Conservation (phyloP, 2,329 filamentous ascomycete genomes). For the Alternaria brassicicola region DNA sequence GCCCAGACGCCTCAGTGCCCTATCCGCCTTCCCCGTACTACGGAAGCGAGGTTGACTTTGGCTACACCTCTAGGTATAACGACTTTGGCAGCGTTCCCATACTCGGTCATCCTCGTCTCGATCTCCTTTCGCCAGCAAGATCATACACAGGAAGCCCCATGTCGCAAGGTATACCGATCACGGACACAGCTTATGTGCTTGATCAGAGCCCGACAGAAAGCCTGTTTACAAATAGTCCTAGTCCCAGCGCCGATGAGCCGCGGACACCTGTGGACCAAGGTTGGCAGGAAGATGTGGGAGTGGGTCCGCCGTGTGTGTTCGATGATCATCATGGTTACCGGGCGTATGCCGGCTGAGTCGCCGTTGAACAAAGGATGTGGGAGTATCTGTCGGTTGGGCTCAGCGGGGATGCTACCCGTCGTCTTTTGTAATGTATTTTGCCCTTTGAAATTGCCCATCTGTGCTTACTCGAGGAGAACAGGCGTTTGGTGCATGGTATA, state of each 20-base stretch:
- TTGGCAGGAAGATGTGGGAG: constrained; percentile 22
- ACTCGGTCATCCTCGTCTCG: not conserved
- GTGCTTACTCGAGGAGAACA: not conserved
- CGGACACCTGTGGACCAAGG: constrained; percentile 23
- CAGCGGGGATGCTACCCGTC: not conserved
- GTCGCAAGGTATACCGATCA: constrained; percentile 4
- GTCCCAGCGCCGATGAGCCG: constrained; percentile 27
- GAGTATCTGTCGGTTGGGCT: not conserved
- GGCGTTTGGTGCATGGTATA: not conserved
- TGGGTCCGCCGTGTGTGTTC: constrained; percentile 9
- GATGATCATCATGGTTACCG: constrained; percentile 14
- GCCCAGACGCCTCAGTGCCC: constrained; percentile 9
- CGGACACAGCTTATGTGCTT: constrained; percentile 26
- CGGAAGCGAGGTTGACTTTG: constrained; percentile 29
- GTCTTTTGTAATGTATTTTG: not conserved
- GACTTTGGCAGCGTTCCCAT: constrained; percentile 5
- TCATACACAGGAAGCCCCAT: constrained; percentile 18
- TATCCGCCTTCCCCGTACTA: constrained; percentile 29
- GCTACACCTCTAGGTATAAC: constrained; percentile 2
- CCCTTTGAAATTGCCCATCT: not conserved
- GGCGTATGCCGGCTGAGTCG: constrained; percentile 10
- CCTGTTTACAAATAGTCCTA: constrained; percentile 31
- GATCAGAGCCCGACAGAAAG: constrained; percentile 28
- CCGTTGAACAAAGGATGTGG: not conserved
- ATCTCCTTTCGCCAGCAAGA: not conserved